These are phyloP conservation scores for Saccharomyces hybrid DNA, from an alignment of 1,139 yeast genomes.

Conservation along the genomic window DNA sequence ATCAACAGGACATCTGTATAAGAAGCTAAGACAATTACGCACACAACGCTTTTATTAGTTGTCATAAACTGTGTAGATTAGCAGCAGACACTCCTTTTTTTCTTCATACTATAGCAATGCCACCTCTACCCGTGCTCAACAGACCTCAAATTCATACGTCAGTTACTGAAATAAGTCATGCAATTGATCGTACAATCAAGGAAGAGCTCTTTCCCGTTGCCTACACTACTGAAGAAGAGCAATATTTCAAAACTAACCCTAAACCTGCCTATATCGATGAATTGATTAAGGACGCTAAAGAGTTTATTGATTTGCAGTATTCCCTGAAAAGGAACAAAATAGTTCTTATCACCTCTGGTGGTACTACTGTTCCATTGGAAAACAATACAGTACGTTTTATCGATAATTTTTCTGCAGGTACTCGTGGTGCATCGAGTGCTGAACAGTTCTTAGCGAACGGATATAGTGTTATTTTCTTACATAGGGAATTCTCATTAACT, in stretches of 20 bases:
- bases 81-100: background rate
- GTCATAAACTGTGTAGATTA: background rate
- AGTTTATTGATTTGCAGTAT: slow-evolving; percentile 50
- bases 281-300: slow-evolving; percentile 46
- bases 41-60: background rate
- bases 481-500: slow-evolving; percentile 81
- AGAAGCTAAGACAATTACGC: background rate
- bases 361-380: slow-evolving; percentile 95
- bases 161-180: slow-evolving; percentile 60
- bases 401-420: slow-evolving; percentile 95
- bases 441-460: slow-evolving; percentile 80
- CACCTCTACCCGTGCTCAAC: background rate
- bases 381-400: slow-evolving; percentile 93
- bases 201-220: slow-evolving; percentile 65
- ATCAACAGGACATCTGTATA: background rate
- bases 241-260: slow-evolving; percentile 60
- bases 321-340: slow-evolving; percentile 42
- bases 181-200: slow-evolving; percentile 70
- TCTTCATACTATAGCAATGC: background rate
- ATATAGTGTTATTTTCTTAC: slow-evolving; percentile 86
- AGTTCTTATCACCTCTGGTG: slow-evolving; percentile 91
- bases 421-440: slow-evolving; percentile 94
- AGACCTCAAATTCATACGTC: slow-evolving; percentile 44
- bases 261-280: slow-evolving; percentile 69
- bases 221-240: slow-evolving; percentile 59